These are phyloP conservation scores for Gremmenia infestans DNA, from an alignment of 2,329 filamentous ascomycete genomes.

Conservation along the genomic window DNA sequence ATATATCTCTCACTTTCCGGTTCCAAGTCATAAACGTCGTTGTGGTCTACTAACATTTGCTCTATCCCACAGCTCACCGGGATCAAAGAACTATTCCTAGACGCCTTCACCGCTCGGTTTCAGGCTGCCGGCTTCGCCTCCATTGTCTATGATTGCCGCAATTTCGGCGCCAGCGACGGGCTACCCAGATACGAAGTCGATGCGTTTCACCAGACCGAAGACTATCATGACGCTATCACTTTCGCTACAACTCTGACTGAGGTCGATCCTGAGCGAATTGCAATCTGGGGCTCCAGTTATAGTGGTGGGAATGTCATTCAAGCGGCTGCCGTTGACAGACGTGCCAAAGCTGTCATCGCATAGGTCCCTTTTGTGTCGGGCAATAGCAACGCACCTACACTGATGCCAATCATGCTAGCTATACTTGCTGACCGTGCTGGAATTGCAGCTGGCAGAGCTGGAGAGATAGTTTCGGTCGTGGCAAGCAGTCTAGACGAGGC, in stretches of 20 bases:
- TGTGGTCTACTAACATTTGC: neutral
- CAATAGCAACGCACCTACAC: neutral
- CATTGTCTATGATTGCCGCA: constrained; percentile 33
- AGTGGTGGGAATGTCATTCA: constrained; percentile 35
- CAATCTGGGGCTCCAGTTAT: constrained; percentile 34
- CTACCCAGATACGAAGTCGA: constrained; percentile 29
- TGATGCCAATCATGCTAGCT: neutral
- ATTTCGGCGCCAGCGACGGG: constrained; percentile 32
- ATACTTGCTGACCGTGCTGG: neutral
- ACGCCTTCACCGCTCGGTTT: constrained; percentile 17
- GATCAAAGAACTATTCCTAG: constrained; percentile 7
- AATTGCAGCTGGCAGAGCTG: neutral
- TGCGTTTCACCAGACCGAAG: constrained; percentile 26
- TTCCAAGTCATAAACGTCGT: neutral
- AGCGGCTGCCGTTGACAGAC: constrained; percentile 34
- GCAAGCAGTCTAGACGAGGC: neutral
- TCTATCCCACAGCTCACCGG: constrained; percentile 1
- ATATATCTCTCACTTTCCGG: neutral
- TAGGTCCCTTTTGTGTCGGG: constrained; percentile 22
- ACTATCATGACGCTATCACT: constrained; percentile 35
- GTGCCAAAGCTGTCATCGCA: constrained; percentile 35
- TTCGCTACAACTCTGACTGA: constrained; percentile 28
- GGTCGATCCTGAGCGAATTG: constrained; percentile 30
- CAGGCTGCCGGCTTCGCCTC: constrained; percentile 16
- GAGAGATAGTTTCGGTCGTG: neutral